Evolutionary conservation across 2,329 filamentous ascomycete species (phyloP), one percentile per base, ranked within the genome.

Genomic region (Stenocarpella maydis): DNA sequence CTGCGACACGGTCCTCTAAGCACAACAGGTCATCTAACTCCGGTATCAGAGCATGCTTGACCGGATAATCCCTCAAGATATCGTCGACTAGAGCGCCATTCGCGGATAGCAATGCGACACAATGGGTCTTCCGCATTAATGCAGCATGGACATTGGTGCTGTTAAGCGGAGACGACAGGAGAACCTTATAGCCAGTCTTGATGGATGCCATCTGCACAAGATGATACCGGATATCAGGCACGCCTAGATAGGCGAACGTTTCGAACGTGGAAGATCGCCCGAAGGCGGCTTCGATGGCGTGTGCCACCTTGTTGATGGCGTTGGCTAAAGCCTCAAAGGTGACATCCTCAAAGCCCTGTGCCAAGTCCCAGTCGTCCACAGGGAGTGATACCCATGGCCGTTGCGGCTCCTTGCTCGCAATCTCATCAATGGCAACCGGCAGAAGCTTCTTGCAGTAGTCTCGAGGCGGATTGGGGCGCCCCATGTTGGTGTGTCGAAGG

Each of bases 151-250:
- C 60, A 4, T 61, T 41, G 4, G 68, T 63, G 39, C 65, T 74
- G 55, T 74, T 74, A 28, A 74, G 68, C 43, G 71, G 73, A 31
- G 73, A 74, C 15, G 72, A 72, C 24, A 73, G 72, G 3, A 74
- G 61, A 24, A 73, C 72, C 67, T 70, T 69, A 64, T 71, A 68
- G 2, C 73, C 73, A 12, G 72, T 73, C 58, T 74, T 75, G 50
- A 64, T 68, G 12, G 60, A 63, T 1, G 74, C 73, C 70, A 74
- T 72, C 65, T 73, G 65, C 5, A 74, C 69, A 37, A 74, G 69
- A 21, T 73, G 72, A 47, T 74, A 74, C 28, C 73, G 68, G 3
- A 73, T 37, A 52, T 74, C 73, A 2, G 73, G 60, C n/a, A 63
- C 45, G 28, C 73, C 73, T 10, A 73, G 67, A 55, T 74, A 74